Evolutionary conservation across 2,329 filamentous ascomycete genomes (phyloP).

Genomic region (Colletotrichum melonis): DNA sequence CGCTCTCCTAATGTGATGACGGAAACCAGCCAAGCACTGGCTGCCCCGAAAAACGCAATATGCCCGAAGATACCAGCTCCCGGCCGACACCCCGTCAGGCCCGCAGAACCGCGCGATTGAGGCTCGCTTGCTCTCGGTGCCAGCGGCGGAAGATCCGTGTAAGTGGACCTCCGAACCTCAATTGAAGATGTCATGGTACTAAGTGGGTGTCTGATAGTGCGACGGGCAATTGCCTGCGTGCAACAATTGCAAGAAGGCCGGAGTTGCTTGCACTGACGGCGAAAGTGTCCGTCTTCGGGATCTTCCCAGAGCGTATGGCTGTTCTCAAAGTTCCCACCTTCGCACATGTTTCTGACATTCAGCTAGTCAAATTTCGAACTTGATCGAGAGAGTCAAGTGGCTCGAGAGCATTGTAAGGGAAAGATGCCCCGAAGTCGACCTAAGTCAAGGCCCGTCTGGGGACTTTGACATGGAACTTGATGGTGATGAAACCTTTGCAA

Average conservation of each 20-base stretch:
- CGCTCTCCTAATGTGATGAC: not conserved
- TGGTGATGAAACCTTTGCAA: not conserved
- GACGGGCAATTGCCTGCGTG: conserved; percentile 56
- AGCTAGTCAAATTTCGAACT: conserved; percentile 41
- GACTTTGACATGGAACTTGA: conserved; percentile 17
- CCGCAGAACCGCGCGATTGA: conserved; percentile 42
- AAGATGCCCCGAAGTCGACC: conserved; percentile 55
- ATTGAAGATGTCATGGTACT: not conserved
- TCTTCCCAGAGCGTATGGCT: conserved; percentile 53
- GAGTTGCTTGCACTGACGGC: conserved; percentile 54
- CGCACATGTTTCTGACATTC: not conserved
- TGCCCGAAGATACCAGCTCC: conserved; percentile 18
- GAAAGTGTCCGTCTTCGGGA: conserved; percentile 52
- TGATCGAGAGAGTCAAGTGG: conserved; percentile 57
- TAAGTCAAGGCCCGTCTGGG: conserved; percentile 39
- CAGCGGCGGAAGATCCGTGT: conserved; percentile 63
- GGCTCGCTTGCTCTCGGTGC: conserved; percentile 46
- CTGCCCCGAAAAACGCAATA: not conserved
- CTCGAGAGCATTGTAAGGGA: conserved; percentile 56
- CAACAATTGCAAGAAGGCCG: conserved; percentile 55
- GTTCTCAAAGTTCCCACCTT: too few relatives aligned
- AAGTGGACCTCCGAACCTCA: conserved; percentile 29
- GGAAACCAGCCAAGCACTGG: not conserved
- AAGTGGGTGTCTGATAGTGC: conserved; percentile 47
- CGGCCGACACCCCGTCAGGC: conserved; percentile 36